Evolutionary conservation across 2,329 filamentous ascomycete species (phyloP).

Genomic region (Alternaria postmessia): DNA sequence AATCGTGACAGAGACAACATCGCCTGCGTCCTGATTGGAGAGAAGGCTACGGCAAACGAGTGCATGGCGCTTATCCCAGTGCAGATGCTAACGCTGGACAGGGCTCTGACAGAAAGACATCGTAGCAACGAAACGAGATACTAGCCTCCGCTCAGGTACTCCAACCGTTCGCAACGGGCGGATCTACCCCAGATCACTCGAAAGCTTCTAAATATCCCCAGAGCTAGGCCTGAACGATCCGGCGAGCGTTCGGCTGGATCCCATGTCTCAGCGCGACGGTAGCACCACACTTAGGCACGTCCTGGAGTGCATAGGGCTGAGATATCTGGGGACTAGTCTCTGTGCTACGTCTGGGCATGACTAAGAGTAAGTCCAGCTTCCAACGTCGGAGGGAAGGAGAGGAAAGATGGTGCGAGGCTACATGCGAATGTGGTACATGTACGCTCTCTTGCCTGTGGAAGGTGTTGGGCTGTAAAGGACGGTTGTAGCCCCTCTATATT

Average conservation of each 20-base stretch:
- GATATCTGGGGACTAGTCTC: constrained; percentile 31
- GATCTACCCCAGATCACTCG: constrained; percentile 14
- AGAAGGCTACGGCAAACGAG: constrained; percentile 57
- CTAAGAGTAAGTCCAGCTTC: constrained; percentile 4
- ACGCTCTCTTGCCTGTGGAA: not conserved
- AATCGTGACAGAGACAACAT: constrained; percentile 53
- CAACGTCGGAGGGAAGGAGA: not conserved
- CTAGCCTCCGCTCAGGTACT: not conserved
- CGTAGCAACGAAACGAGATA: not conserved
- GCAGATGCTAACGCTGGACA: constrained; percentile 43
- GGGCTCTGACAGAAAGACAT: not conserved
- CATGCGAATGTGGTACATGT: not conserved
- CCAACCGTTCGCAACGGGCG: not conserved
- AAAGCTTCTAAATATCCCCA: constrained; percentile 20
- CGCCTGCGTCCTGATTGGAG: constrained; percentile 54
- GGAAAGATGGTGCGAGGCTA: not conserved
- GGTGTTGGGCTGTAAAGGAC: not conserved
- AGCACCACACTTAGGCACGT: constrained; percentile 23
- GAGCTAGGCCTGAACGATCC: constrained; percentile 21
- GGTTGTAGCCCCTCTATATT: not conserved
- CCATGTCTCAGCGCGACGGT: constrained; percentile 24
- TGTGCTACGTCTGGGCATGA: constrained; percentile 18
- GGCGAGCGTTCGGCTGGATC: constrained; percentile 16
- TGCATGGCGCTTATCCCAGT: constrained; percentile 58
- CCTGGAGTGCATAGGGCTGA: constrained; percentile 44